Conservation (phyloP, 1,139 yeast species). For the Tardiomyces digboiensis region DNA sequence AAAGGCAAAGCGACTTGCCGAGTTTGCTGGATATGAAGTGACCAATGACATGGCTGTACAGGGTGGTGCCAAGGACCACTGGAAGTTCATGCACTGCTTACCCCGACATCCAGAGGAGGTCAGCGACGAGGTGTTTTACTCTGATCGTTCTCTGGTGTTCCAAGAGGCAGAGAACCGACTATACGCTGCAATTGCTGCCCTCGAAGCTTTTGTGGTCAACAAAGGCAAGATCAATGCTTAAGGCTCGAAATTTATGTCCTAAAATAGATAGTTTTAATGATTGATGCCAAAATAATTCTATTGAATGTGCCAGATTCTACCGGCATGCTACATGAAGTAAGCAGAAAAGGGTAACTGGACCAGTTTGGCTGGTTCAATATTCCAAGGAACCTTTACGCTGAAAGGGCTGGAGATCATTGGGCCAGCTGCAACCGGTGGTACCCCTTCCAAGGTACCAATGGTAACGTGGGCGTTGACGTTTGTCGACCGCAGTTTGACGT, state of each 20-base stretch:
- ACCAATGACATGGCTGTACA: constrained; percentile 49
- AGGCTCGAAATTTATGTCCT: too few relatives aligned
- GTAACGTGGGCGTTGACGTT: constrained; percentile 65
- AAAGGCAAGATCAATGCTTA: constrained; percentile 44
- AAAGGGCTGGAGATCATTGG: neutral
- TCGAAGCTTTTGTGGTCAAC: constrained; percentile 82
- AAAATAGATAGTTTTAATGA: too few relatives aligned
- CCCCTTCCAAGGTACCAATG: constrained; percentile 44
- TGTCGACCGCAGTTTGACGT: constrained; percentile 25
- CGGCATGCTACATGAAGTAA: neutral
- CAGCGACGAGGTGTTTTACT: constrained; percentile 82
- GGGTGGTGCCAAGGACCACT: constrained; percentile 51
- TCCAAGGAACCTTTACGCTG: constrained; percentile 8
- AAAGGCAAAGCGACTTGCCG: constrained; percentile 57
- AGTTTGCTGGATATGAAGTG: constrained; percentile 82
- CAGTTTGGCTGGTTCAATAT: constrained; percentile 12
- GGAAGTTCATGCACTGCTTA: constrained; percentile 95
- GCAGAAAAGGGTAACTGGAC: neutral
- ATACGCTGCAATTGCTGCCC: constrained; percentile 91
- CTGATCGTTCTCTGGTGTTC: constrained; percentile 77
- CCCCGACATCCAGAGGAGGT: constrained; percentile 97
- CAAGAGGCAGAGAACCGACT: constrained; percentile 94
- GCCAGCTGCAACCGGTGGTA: neutral
- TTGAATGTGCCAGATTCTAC: too few relatives aligned
- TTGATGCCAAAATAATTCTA: too few relatives aligned